Evolutionary conservation across 495 filamentous ascomycete genomes (phyloP), one percentile per base, ranked within the genome.

Genomic region (Neurospora tetraspora): DNA sequence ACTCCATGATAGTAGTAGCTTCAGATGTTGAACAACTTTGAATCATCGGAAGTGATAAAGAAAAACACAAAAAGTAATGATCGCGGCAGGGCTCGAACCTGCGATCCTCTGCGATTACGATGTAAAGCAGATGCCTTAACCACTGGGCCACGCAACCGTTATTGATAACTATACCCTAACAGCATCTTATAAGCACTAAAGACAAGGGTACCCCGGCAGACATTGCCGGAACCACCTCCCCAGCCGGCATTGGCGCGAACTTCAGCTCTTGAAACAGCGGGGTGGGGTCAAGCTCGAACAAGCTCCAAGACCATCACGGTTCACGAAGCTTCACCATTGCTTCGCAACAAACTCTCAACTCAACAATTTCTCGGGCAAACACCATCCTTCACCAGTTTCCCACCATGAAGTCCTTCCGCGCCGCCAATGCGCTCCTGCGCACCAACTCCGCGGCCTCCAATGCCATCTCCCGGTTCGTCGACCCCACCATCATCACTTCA

Each of bases 1-100:
- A 0, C 18, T 9, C 7, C 2, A 45, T 10, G 3, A 20, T n/a
- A n/a, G 16, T n/a, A n/a, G n/a, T 18, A n/a, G 3, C 42, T 20
- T 9, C 42, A n/a, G 16, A n/a, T 43, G 3, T 16, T 5, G 39
- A 16, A 4, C 39, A 6, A 40, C 39, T 40, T 5, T 16, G 5
- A 40, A 40, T 40, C 14, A 0, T 16, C 14, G 5, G 39, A 4
- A 40, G 12, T 40, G 31, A 53, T 18, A 0, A 9, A 38, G 59
- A 73, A 70, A 68, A 75, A 47, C n/a, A 27, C 34, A 69, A 74
- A 76, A 78, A 77, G 71, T 71, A 65, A 73, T 83, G 83, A 83
- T 80, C 83, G 79, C 78, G 79, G 82, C 83, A 83, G 83, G 83
- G 82, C 76, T 85, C 82, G 83, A 85, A 85, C 83, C 83, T 83